phyloP scores from a whole-genome alignment of 2,329 filamentous ascomycete genomes.

The Colletotrichum sp. region DNA sequence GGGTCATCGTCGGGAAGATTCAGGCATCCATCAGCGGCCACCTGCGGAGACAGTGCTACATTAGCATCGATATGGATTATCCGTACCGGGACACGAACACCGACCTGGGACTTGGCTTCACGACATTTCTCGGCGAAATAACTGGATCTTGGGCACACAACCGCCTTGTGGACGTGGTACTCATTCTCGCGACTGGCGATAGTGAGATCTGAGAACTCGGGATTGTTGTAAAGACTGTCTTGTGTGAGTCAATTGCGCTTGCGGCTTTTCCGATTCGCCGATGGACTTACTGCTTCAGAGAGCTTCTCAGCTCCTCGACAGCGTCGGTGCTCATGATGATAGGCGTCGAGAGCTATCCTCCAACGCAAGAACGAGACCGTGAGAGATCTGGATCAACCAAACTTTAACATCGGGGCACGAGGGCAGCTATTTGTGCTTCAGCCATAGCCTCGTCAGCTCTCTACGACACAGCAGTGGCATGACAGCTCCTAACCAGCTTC shows the following conservation, averaged over 20 bases:
- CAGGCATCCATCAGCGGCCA: background rate
- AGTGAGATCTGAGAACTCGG: slow-evolving; percentile 3
- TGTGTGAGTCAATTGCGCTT: background rate
- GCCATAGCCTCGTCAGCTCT: background rate
- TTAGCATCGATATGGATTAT: background rate
- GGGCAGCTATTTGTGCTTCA: background rate
- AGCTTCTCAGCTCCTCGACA: background rate
- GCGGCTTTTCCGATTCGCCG: fast-evolving
- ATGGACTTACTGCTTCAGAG: background rate
- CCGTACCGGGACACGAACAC: background rate
- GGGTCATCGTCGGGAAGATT: slow-evolving; percentile 4
- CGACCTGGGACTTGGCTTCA: background rate
- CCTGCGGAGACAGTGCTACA: background rate
- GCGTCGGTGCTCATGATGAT: background rate
- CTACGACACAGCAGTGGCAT: background rate
- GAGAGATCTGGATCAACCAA: background rate
- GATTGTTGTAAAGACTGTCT: background rate
- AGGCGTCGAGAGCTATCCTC: background rate
- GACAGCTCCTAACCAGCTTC: background rate
- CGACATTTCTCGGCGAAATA: slow-evolving; percentile 6
- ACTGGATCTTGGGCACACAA: slow-evolving; percentile 2
- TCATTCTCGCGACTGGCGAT: background rate
- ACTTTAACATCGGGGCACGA: background rate
- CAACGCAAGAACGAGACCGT: background rate
- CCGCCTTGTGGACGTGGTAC: slow-evolving; percentile 3